Evolutionary conservation across 345 rosid genomes (phyloP), one percentile per base, ranked within the genome.

Genomic region (Pugionium cornutum): DNA sequence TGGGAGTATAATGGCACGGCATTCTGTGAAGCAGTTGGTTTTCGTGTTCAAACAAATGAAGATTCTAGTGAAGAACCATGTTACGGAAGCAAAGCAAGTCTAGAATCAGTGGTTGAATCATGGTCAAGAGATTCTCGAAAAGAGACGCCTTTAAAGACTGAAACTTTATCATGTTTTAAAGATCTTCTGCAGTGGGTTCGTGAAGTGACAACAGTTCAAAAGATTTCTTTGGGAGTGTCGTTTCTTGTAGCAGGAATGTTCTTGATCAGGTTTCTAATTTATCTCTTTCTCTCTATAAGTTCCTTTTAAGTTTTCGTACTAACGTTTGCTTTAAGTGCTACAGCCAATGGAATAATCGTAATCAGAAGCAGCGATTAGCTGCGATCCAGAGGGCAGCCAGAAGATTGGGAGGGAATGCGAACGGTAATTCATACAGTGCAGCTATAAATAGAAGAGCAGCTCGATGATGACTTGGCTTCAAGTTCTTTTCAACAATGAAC

Each of bases 1-100:
- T 88, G 95, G 89, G 89, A 82, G 9, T 73, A 89, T 44, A 95
- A 95, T 48, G 97, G 97, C 66, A 83, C 96, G 35, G 85, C 90
- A 47, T 80, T 91, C 74, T 95, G 97, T 66, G 85, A 33, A 33
- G 88, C 96, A 62, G 85, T 86, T 58, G 97, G 99, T 61, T 95
- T 91, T 57, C 43, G 85, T 43, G 91, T 91, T 67, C 70, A 79
- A 64, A 34, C 52, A n/a, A 41, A 61, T 64, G 82, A 58, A 29
- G 67, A 55, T 42, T 60, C 77, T 3, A 67, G 71, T 60, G 87
- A 82, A 74, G 82, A 79, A 59, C 76, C 79, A 10, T 95, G 99
- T 70, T 91, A 95, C 72, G 97, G 98, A 66, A 86, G 85, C 60
- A 80, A 75, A 76, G 81, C 87, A 58, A 89, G 94, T 81, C 64